Base-by-base conservation (phyloP, 192 early-diverging fungal species). In the Backusella liffmaniae region DNA sequence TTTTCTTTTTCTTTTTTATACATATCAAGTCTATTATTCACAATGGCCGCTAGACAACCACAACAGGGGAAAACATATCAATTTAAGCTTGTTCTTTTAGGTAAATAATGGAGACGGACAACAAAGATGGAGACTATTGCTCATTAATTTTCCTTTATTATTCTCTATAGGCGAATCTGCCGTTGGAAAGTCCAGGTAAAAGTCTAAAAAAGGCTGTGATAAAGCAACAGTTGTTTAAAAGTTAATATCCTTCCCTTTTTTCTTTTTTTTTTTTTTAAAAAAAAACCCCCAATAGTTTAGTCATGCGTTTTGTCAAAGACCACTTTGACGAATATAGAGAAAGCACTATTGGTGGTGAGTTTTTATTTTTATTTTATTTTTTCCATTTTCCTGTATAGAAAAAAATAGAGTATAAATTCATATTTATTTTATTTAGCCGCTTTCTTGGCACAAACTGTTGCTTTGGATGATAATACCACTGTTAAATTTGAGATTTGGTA, bases 401-500 rank as follows among this genome's bases (percentile, higher is more conserved):
- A 49, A 6, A 49, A 49, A 49, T 7, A 49, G 46, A 18, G 2
- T 30, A 16, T 74, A 15, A 39, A 46, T 59, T 23, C 51, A 49
- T 15, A 44, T 68, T 15, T 70, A 13, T 59, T 18, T 35, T 53
- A 44, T 72, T 69, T 75, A 90, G 90, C 90, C 72, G 90, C 90
- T 65, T 91, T 91, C 70, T 79, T 91, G 73, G 94, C 95, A 74
- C 94, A 96, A 77, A 94, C 93, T 72, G 92, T 95, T 79, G 81
- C 87, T 72, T 82, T 96, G 66, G 94, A 96, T 74, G 94, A 96
- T 80, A 92, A 92, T 46, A 93, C 88, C 21, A 95, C 87, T n/a
- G 89, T 97, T 77, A 97, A 97, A 83, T 97, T 96, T 87, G 95
- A 97, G 82, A 96, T 96, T 79, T 96, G 95, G 94, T 88, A 87